Evolutionary conservation across 495 filamentous ascomycete genomes (phyloP), one percentile per base, ranked within the genome.

Genomic region (Choiromyces venosus): DNA sequence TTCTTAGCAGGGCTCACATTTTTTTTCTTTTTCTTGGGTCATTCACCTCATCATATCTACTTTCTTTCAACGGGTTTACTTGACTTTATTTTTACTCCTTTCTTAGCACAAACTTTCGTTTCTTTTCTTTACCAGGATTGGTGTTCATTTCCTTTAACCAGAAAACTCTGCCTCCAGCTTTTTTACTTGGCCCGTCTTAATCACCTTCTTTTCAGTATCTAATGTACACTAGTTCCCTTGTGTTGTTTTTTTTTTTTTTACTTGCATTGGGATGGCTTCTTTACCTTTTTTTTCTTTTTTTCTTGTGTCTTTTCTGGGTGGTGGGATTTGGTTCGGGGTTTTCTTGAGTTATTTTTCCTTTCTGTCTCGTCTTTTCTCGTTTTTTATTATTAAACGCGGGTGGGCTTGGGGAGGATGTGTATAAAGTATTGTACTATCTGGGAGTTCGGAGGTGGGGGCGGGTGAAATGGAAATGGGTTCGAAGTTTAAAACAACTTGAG

Each of bases 161-260:
- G 29, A 29, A 29, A 61, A 61, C 52, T 61, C 25, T 61, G 52
- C 52, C 33, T 61, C 52, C 25, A 61, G 52, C 52, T 69, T 77
- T 70, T 73, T 73, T 71, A 37, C 65, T 56, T 77, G 66, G 72
- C 76, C 76, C 69, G 69, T 76, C 76, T 73, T 69, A 76, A 76
- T 73, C 46, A 67, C 67, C 66, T 69, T 77, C 69, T 77, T 70
- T 66, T 52, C 76, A 46, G 67, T 70, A 61, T 76, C 52, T 77
- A 67, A 73, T 77, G 75, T 77, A 77, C 56, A 77, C 69, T 77
- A 77, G 70, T 77, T 77, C 77, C 75, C 70, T 77, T 73, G 74
- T 67, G 70, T 77, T 61, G 42, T n/a, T 6, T 25, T 10, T 29
- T 61, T 61, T 61, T 9, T 71, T 69, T 56, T 76, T 77, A 72